Percentiles rank a stretch among this genome's conserved stretches.
Evolutionary conservation across 2,329 filamentous ascomycete species (phyloP).

Genomic region (Fusarium chaquense): DNA sequence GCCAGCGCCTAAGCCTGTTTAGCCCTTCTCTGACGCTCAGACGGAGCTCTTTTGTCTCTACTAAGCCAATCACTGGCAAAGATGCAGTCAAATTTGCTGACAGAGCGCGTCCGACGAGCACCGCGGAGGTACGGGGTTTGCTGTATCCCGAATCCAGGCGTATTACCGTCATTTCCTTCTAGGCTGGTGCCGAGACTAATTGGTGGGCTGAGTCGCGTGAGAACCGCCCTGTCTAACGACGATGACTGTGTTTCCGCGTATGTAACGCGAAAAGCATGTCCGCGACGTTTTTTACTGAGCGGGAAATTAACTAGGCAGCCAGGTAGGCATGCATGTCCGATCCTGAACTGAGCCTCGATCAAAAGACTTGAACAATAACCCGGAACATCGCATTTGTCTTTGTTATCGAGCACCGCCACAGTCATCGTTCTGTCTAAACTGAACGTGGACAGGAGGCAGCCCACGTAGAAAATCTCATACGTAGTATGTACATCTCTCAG

Average conservation of each 20-base stretch:
- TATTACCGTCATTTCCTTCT: conserved; percentile 48
- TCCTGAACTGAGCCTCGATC: conserved; percentile 23
- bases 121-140: conserved; percentile 47
- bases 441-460: conserved; percentile 31
- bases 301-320: conserved; percentile 9
- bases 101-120: conserved; percentile 29
- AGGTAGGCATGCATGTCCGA: conserved; percentile 10
- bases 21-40: conserved; percentile 40
- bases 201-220: conserved; percentile 43
- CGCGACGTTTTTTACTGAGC: conserved; percentile 26
- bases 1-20: conserved; percentile 40
- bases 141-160: conserved; percentile 39
- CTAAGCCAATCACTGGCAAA: conserved; percentile 33
- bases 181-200: conserved; percentile 41
- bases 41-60: conserved; percentile 32
- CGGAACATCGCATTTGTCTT: conserved; percentile 9
- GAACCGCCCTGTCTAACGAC: conserved; percentile 30
- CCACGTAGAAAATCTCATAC: conserved; percentile 16
- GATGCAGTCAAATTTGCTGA: conserved; percentile 40
- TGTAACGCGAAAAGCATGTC: conserved; percentile 11
- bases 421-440: neutral
- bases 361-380: conserved; percentile 6
- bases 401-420: conserved; percentile 23
- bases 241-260: conserved; percentile 30
- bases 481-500: conserved; percentile 22